phyloP scores from a whole-genome alignment of 495 filamentous ascomycete genomes.

The Penicillium taxi region DNA sequence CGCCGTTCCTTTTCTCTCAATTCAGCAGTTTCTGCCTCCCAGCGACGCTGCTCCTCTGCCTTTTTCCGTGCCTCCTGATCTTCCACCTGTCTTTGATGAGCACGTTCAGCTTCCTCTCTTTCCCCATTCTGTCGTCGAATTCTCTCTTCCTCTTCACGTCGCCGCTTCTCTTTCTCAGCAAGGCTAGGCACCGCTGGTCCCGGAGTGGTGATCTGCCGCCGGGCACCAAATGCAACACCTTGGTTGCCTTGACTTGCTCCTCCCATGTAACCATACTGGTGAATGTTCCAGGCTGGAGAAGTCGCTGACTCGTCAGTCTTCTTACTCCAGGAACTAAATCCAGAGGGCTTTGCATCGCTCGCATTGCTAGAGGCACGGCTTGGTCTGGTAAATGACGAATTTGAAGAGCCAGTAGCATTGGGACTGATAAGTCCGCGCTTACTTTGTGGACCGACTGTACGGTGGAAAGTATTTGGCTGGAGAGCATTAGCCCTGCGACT shows the following conservation, averaged over 20 bases:
- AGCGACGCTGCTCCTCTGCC: constrained; percentile 63
- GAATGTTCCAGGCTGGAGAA: constrained; percentile 93
- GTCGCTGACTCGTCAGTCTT: constrained; percentile 71
- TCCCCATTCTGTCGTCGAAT: constrained; percentile 40
- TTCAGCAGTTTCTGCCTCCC: constrained; percentile 70
- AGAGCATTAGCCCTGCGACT: constrained; percentile 76
- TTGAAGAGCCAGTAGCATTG: constrained; percentile 55
- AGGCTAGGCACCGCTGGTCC: constrained; percentile 69
- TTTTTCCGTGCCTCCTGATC: constrained; percentile 59
- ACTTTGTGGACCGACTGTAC: constrained; percentile 57
- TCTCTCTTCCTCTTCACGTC: constrained; percentile 55
- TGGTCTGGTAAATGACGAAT: constrained; percentile 29
- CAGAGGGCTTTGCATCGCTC: constrained; percentile 53
- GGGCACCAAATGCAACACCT: constrained; percentile 83
- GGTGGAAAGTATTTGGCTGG: constrained; percentile 64
- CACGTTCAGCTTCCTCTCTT: constrained; percentile 57
- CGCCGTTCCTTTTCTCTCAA: constrained; percentile 60
- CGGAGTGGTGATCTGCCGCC: constrained; percentile 84
- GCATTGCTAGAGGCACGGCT: constrained; percentile 59
- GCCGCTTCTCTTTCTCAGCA: constrained; percentile 56
- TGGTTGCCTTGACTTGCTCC: constrained; percentile 94
- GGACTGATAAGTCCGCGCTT: constrained; percentile 58
- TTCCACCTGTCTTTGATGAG: constrained; percentile 54
- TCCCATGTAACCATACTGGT: constrained; percentile 98
- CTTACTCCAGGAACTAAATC: constrained; percentile 86